Conservation (phyloP, 352 stramenopile genomes). For the Globisporangium viniferum region DNA sequence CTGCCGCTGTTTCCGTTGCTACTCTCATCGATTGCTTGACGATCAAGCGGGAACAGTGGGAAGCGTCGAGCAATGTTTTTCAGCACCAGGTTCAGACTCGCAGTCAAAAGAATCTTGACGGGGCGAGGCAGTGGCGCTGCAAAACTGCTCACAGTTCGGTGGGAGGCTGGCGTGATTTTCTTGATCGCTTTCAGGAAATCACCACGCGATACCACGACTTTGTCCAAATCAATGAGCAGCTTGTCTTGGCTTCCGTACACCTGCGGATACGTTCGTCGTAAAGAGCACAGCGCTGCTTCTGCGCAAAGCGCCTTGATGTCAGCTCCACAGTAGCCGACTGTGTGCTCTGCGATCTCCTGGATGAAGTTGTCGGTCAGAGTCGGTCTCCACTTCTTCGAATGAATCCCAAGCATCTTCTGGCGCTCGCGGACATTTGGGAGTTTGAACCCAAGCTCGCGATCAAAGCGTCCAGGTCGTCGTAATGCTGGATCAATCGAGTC, state of each 20-base stretch:
- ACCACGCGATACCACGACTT: slow-evolving; percentile 65
- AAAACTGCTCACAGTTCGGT: slow-evolving; percentile 67
- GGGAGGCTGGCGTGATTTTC: slow-evolving; percentile 83
- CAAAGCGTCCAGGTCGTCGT: slow-evolving; percentile 91
- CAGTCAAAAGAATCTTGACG: slow-evolving; percentile 43
- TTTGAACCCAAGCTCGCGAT: slow-evolving; percentile 89
- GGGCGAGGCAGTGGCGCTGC: slow-evolving; percentile 66
- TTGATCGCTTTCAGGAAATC: slow-evolving; percentile 71
- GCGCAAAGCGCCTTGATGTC: slow-evolving; percentile 91
- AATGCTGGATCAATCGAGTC: slow-evolving; percentile 95
- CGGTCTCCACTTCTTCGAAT: slow-evolving; percentile 87
- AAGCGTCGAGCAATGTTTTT: slow-evolving; percentile 49
- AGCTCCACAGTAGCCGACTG: slow-evolving; percentile 88
- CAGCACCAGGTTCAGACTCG: slow-evolving; percentile 37
- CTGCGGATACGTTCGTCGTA: slow-evolving; percentile 84
- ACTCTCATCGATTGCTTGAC: slow-evolving; percentile 33
- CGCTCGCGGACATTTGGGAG: slow-evolving; percentile 82
- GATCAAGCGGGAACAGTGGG: slow-evolving; percentile 59
- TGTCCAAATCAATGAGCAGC: slow-evolving; percentile 66
- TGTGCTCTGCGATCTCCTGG: slow-evolving; percentile 77
- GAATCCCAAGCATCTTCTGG: slow-evolving; percentile 85
- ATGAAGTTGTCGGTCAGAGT: slow-evolving; percentile 52
- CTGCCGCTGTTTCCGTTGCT: slow-evolving; percentile 11
- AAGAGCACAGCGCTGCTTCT: slow-evolving; percentile 86
- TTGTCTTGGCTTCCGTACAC: slow-evolving; percentile 84